Conservation (phyloP, 169 alveolate genomes). For the Perkinsus olseni region DNA sequence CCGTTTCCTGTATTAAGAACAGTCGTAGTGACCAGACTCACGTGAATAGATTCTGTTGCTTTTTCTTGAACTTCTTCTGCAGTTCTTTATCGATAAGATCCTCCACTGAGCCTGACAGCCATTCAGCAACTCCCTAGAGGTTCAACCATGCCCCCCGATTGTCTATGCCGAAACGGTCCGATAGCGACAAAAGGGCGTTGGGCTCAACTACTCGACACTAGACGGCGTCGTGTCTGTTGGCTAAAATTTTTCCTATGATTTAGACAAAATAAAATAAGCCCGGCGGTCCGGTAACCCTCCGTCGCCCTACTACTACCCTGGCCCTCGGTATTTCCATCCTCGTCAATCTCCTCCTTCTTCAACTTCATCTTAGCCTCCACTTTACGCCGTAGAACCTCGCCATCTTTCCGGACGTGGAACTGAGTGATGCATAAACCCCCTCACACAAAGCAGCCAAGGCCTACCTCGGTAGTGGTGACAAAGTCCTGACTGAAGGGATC, state of each 20-base stretch:
- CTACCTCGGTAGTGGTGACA: background rate
- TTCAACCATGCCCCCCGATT: too few species aligned
- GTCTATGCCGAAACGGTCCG: too few species aligned
- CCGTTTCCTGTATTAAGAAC: background rate
- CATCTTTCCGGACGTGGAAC: background rate
- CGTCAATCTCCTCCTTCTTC: background rate
- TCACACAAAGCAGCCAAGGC: background rate
- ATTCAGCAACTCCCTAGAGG: too few species aligned
- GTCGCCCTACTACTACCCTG: background rate
- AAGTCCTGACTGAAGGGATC: constrained; percentile 1
- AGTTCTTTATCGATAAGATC: background rate
- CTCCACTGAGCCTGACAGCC: background rate
- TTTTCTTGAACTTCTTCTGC: background rate
- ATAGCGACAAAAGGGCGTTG: too few species aligned
- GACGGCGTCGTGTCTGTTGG: too few species aligned
- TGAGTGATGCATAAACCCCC: background rate
- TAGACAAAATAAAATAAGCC: too few species aligned
- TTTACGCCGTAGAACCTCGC: background rate
- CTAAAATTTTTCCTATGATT: too few species aligned
- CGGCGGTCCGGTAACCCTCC: too few species aligned
- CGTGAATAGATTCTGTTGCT: background rate
- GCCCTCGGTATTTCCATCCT: background rate
- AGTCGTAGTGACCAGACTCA: background rate
- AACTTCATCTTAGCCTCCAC: background rate
- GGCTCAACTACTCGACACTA: too few species aligned